Conservation (phyloP, 2,329 filamentous ascomycete genomes). For the Akanthomyces dipterigenus region DNA sequence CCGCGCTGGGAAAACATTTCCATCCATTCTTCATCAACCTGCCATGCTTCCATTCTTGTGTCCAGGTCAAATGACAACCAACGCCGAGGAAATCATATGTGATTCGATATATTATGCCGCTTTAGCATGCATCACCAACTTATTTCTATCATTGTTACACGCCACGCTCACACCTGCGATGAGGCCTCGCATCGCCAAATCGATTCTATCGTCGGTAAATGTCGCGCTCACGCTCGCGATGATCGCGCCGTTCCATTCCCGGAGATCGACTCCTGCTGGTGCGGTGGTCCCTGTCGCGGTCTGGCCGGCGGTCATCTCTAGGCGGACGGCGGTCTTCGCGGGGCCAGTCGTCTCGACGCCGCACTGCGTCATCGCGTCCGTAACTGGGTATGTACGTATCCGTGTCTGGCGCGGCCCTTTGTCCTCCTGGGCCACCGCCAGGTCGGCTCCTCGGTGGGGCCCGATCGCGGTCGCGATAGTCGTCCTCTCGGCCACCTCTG, state of each 20-base stretch:
- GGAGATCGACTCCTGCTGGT: slow-evolving; percentile 22
- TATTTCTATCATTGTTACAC: slow-evolving; percentile 8
- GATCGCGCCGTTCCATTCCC: slow-evolving; percentile 15
- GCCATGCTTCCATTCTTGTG: background rate
- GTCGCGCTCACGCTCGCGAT: slow-evolving; percentile 21
- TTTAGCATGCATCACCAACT: background rate
- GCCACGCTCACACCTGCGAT: slow-evolving; percentile 19
- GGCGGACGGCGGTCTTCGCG: slow-evolving; percentile 6
- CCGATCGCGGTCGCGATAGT: slow-evolving; percentile 32
- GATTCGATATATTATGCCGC: background rate
- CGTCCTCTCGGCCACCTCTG: slow-evolving; percentile 40
- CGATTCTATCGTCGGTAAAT: slow-evolving; percentile 14
- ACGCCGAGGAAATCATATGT: background rate
- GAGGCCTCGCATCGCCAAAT: background rate
- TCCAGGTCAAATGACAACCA: background rate
- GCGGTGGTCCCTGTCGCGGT: slow-evolving; percentile 22
- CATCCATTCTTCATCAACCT: background rate
- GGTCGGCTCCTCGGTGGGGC: slow-evolving; percentile 27
- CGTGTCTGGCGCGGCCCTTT: slow-evolving; percentile 30
- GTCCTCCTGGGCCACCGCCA: slow-evolving; percentile 24
- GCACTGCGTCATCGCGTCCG: slow-evolving; percentile 26
- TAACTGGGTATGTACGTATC: slow-evolving; percentile 48
- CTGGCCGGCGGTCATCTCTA: slow-evolving; percentile 24
- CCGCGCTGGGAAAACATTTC: background rate
- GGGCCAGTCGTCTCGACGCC: slow-evolving; percentile 21